Evolutionary conservation across 148 eudicot genomes (phyloP).

Genomic region (Persicaria tinctoria): DNA sequence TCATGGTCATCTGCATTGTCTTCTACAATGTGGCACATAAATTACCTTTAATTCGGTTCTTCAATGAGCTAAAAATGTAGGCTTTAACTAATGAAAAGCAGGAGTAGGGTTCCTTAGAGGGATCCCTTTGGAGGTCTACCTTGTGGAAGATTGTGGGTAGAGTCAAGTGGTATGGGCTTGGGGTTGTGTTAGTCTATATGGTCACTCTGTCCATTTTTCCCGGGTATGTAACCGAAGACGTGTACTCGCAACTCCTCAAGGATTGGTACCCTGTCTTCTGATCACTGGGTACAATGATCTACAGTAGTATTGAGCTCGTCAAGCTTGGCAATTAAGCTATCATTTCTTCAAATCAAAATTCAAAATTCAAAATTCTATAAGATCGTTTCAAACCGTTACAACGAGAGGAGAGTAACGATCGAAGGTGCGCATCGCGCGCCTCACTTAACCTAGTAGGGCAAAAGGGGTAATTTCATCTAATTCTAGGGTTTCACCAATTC

Average conservation of each 20-base stretch:
- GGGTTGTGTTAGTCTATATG: constrained; percentile 9
- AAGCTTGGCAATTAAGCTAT: too few relatives aligned
- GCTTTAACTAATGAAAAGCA: constrained; percentile 53
- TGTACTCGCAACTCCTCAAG: constrained; percentile 11
- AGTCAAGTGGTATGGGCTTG: constrained; percentile 6
- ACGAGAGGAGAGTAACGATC: too few relatives aligned
- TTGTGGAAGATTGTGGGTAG: constrained; percentile 10
- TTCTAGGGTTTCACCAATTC: too few relatives aligned
- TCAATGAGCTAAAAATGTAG: constrained; percentile 49
- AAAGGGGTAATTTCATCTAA: too few relatives aligned
- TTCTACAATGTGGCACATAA: constrained; percentile 12
- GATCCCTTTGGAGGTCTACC: constrained; percentile 30
- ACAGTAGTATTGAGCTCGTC: too few relatives aligned
- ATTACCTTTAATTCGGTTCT: constrained; percentile 9
- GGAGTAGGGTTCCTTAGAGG: constrained; percentile 42
- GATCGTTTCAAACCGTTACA: too few relatives aligned
- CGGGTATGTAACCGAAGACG: constrained; percentile 18
- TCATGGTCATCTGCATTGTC: constrained; percentile 16
- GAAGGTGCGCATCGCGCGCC: too few relatives aligned
- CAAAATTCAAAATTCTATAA: too few relatives aligned
- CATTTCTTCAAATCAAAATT: too few relatives aligned
- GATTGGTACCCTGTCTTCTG: constrained; percentile 22
- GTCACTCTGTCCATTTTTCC: constrained; percentile 22
- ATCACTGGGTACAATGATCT: constrained; percentile 18
- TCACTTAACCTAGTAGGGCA: too few relatives aligned